Evolutionary conservation across 345 rosid species (phyloP).

Genomic region (Triadica sebifera): DNA sequence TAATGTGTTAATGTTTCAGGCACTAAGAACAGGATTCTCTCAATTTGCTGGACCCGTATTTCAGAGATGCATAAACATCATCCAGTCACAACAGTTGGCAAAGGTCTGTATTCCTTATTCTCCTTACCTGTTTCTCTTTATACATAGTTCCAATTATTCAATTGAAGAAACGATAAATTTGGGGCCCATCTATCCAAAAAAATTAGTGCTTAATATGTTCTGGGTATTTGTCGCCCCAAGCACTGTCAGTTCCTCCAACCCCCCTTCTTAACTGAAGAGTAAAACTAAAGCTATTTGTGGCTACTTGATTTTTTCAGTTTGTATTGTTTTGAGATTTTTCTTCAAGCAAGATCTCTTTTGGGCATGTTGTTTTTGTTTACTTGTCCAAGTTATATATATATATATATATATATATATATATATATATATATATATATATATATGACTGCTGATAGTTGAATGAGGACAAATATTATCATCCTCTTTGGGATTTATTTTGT

Average conservation of each 20-base stretch:
- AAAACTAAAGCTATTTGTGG: neutral
- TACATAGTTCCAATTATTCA: neutral
- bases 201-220: neutral
- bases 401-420: neutral
- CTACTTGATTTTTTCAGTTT: neutral
- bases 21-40: conserved; percentile 76
- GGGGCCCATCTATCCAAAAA: neutral
- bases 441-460: neutral
- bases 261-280: neutral
- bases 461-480: neutral
- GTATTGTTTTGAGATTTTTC: neutral
- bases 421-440: neutral
- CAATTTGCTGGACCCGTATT: conserved; percentile 92
- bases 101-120: conserved; percentile 48
- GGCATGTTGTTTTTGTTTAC: neutral
- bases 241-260: neutral
- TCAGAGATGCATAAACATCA: conserved; percentile 82
- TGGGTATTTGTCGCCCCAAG: neutral
- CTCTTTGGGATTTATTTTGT: neutral
- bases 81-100: conserved; percentile 69
- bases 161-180: too few species aligned
- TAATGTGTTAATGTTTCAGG: conserved; percentile 45
- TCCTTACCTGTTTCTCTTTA: neutral
- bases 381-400: neutral
- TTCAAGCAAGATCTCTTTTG: neutral